Evolutionary conservation across 768 basidiomycete species (phyloP), one percentile per base, ranked within the genome.

Genomic region (Termitomyces sp.): DNA sequence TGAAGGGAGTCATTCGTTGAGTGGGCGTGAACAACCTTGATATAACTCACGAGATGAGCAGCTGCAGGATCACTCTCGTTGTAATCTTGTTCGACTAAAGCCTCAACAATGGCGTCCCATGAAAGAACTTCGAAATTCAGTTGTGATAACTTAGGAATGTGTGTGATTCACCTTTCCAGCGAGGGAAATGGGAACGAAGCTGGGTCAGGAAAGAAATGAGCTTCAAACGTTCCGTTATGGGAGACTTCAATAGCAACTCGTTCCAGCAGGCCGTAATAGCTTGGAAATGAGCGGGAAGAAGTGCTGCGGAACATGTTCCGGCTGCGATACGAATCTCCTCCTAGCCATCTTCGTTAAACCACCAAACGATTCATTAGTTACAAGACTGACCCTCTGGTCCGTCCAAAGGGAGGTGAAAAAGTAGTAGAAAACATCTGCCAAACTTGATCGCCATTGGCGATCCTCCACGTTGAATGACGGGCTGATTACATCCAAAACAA

Each of bases 191-290:
- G 0, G 86, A 74, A n/a, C 75, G 82, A 27, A 91, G 75, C 60
- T 86, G 86, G 29, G 82, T 76, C 16, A 90, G 70, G 68, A 90
- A 91, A 9, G 77, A 73, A 15, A 83, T 71, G 11, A 91, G 72
- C 48, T 74, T 79, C 32, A 80, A 69, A 15, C 85, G 80, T 49
- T 88, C 86, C 1, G 72, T 56, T 12, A 84, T 73, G 1, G 86
- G 79, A 5, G 80, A 73, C 51, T 78, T 84, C 7, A 72, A 63
- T 25, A 91, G 63, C 6, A 78, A 74, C 60, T 88, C 85, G 51
- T 81, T 77, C 84, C 86, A 91, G 61, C 86, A 91, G 16, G 71
- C 68, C 7, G 86, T 75, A 13, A 91, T 86, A 13, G 80, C 78
- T 13, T 84, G 76, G 46, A 85, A 72, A 68, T 91, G 89, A 23